phyloP scores from a whole-genome alignment of 1,139 yeast genomes.

The Ogataea hybrid region DNA sequence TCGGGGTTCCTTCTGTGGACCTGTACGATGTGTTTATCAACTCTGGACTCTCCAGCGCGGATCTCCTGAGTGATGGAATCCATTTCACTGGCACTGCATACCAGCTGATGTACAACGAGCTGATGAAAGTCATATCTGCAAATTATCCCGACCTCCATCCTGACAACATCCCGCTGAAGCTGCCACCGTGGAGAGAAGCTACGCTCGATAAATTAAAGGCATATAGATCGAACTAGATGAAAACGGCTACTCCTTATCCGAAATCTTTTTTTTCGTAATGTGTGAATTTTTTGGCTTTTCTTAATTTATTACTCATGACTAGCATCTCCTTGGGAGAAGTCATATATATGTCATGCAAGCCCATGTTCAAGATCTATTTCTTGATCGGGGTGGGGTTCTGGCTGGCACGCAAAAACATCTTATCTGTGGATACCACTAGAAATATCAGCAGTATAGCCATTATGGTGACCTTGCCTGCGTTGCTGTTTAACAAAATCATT shows the following conservation, averaged over 20 bases:
- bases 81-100: slow-evolving; percentile 65
- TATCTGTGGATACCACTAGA: slow-evolving; percentile 70
- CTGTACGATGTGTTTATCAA: slow-evolving; percentile 45
- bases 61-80: slow-evolving; percentile 44
- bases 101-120: slow-evolving; percentile 43
- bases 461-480: slow-evolving; percentile 71
- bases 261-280: not conserved
- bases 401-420: slow-evolving; percentile 63
- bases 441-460: slow-evolving; percentile 74
- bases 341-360: slow-evolving; percentile 79
- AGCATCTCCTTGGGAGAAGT: slow-evolving; percentile 57
- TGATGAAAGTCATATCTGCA: slow-evolving; percentile 38
- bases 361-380: slow-evolving; percentile 80
- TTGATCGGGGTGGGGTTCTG: slow-evolving; percentile 69
- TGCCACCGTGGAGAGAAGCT: slow-evolving; percentile 12
- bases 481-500: slow-evolving; percentile 76
- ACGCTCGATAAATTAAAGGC: slow-evolving; percentile 2
- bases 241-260: not conserved
- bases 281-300: not conserved
- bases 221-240: not conserved
- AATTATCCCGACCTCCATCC: slow-evolving; percentile 46
- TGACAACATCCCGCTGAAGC: slow-evolving; percentile 14
- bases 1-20: slow-evolving; percentile 53
- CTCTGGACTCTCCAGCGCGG: slow-evolving; percentile 6
- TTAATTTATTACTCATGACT: not conserved